phyloP scores from a whole-genome alignment of 179 eudicot species.

The Spinacia oleracea region DNA sequence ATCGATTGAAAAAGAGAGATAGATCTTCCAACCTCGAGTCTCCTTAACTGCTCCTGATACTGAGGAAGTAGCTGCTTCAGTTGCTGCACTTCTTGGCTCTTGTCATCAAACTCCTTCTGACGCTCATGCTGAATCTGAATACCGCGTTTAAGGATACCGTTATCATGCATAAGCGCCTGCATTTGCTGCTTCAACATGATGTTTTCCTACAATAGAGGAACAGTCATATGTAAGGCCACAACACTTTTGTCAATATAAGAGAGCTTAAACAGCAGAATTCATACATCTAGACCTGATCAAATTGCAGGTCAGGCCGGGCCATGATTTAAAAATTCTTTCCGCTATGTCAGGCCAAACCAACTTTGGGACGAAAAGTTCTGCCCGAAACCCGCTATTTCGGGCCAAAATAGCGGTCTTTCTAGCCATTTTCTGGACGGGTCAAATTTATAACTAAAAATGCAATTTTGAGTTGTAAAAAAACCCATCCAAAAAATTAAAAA shows the following conservation, averaged over 20 bases:
- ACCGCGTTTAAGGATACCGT: constrained; percentile 67
- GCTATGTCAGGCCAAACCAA: too few relatives aligned
- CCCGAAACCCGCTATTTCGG: too few relatives aligned
- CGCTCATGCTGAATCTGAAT: constrained; percentile 83
- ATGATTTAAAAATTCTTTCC: too few relatives aligned
- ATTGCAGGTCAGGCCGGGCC: too few relatives aligned
- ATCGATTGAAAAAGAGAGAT: neutral
- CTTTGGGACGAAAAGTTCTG: too few relatives aligned
- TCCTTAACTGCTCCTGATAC: constrained; percentile 75
- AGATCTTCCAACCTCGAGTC: constrained; percentile 56
- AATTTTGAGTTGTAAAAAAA: too few relatives aligned
- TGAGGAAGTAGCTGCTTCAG: constrained; percentile 65
- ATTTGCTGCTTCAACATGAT: constrained; percentile 69
- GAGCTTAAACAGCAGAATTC: neutral
- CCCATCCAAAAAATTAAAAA: too few relatives aligned
- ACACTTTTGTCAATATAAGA: neutral
- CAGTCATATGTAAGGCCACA: neutral
- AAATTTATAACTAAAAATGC: too few relatives aligned
- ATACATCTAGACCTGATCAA: too few relatives aligned
- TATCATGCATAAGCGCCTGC: constrained; percentile 57
- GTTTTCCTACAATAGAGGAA: constrained; percentile 48
- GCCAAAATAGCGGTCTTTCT: too few relatives aligned
- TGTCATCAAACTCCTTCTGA: constrained; percentile 69
- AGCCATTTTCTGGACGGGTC: too few relatives aligned
- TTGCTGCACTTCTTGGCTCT: constrained; percentile 57